Conservation (phyloP, 1,284 basidiomycete species). For the Microstroma glucosiphilum region DNA sequence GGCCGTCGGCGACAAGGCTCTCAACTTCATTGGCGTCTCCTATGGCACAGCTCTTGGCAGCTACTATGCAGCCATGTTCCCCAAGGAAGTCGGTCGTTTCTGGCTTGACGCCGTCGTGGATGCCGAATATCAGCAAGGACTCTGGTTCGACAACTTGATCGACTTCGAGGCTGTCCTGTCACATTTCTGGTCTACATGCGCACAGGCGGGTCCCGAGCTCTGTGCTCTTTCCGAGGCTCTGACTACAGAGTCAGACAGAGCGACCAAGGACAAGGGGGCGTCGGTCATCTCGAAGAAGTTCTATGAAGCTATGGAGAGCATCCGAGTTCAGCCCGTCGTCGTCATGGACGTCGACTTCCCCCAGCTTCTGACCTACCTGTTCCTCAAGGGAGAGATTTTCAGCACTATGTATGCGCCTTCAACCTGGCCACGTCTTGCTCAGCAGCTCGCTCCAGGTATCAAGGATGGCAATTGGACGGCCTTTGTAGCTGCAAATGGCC, state of each 20-base stretch:
- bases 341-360: conserved; percentile 22
- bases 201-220: conserved; percentile 21
- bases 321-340: conserved; percentile 23
- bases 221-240: conserved; percentile 20
- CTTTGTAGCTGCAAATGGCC: conserved; percentile 20
- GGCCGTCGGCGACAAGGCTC: conserved; percentile 22
- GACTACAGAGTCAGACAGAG: conserved; percentile 6
- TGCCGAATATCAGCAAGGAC: conserved; percentile 24
- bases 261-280: conserved; percentile 16
- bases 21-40: conserved; percentile 34
- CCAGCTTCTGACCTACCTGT: conserved; percentile 26
- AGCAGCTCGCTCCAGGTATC: conserved; percentile 16
- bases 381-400: conserved; percentile 23
- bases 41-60: conserved; percentile 35
- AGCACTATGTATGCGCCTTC: conserved; percentile 23
- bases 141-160: conserved; percentile 21
- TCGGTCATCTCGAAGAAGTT: conserved; percentile 13
- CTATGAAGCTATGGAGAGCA: conserved; percentile 20
- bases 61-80: conserved; percentile 31
- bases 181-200: conserved; percentile 26
- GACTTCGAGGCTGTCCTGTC: conserved; percentile 23
- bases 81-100: conserved; percentile 26
- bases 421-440: conserved; percentile 23
- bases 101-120: conserved; percentile 35
- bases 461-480: conserved; percentile 23